Evolutionary conservation across 1,139 yeast genomes (phyloP).

Genomic region (Saccharomycopsis phalli): DNA sequence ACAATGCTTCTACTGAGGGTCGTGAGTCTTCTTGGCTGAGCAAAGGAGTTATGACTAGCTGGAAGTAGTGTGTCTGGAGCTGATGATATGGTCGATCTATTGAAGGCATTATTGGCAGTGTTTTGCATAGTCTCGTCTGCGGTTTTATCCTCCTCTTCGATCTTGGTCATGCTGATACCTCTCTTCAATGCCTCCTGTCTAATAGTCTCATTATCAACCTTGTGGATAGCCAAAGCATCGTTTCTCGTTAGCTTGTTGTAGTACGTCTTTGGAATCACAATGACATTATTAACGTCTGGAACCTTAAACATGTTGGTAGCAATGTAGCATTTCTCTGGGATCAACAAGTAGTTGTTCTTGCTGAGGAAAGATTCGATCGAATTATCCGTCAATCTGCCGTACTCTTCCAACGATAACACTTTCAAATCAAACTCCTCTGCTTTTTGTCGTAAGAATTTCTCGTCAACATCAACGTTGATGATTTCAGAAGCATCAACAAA

Average conservation of each 20-base stretch:
- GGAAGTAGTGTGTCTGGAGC: conserved; percentile 6
- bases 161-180: conserved; percentile 31
- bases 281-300: conserved; percentile 51
- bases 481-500: conserved; percentile 20
- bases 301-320: conserved; percentile 49
- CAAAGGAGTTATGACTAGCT: too few species aligned
- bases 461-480: conserved; percentile 3
- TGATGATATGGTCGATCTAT: conserved; percentile 10
- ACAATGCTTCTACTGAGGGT: conserved; percentile 3
- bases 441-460: conserved; percentile 1
- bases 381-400: conserved; percentile 1
- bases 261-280: conserved; percentile 55
- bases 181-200: conserved; percentile 40
- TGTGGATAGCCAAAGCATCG: conserved; percentile 37
- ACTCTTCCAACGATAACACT: conserved; percentile 10
- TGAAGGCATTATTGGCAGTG: background rate
- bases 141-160: conserved; percentile 12
- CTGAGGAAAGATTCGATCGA: conserved; percentile 28
- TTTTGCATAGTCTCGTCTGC: conserved; percentile 21
- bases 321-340: conserved; percentile 48
- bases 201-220: conserved; percentile 38
- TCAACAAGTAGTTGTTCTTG: conserved; percentile 39
- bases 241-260: conserved; percentile 46
- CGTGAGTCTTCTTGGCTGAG: conserved; percentile 14
- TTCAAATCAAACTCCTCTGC: conserved; percentile 12